Percentiles rank a stretch among this genome's conserved stretches.
Conservation (phyloP, 225 moss, liverwort and hornwort genomes). For the Lunularia cruciata region DNA sequence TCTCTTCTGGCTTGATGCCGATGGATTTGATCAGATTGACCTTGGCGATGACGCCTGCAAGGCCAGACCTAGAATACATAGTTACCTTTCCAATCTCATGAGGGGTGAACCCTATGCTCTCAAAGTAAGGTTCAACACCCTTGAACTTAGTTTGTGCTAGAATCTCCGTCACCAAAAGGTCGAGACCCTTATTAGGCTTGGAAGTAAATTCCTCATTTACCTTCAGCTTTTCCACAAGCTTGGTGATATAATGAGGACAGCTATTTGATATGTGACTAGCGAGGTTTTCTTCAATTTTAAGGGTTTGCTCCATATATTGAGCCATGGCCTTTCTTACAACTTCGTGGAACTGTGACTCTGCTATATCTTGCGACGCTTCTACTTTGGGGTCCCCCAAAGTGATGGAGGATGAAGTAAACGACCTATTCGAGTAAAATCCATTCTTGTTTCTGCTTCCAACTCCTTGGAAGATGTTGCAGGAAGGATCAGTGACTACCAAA, state of each 20-base stretch:
- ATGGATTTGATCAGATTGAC: constrained; percentile 30
- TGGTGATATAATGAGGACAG: constrained; percentile 26
- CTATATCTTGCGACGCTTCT: not conserved
- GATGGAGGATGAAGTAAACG: constrained; percentile 25
- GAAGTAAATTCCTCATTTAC: not conserved
- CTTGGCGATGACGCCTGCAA: constrained; percentile 36
- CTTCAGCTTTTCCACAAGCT: constrained; percentile 27
- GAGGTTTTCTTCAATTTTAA: constrained; percentile 14
- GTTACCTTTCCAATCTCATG: constrained; percentile 30
- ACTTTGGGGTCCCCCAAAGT: constrained; percentile 3
- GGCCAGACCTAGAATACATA: constrained; percentile 29
- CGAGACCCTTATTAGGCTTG: constrained; percentile 1
- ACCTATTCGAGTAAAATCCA: no score
- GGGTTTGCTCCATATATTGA: constrained; percentile 29
- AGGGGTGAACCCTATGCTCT: constrained; percentile 35
- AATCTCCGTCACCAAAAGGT: constrained; percentile 19
- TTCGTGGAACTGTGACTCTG: constrained; percentile 13
- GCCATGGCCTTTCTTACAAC: constrained; percentile 30
- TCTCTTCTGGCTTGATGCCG: constrained; percentile 31
- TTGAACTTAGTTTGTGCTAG: constrained; percentile 30
- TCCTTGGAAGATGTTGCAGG: no score
- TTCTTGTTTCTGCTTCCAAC: no score
- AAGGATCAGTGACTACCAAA: no score
- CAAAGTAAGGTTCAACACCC: constrained; percentile 45
- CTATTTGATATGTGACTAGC: constrained; percentile 31